These are phyloP conservation scores for Wickerhamomyces alni DNA, from an alignment of 805 yeast genomes.

Conservation along the genomic window DNA sequence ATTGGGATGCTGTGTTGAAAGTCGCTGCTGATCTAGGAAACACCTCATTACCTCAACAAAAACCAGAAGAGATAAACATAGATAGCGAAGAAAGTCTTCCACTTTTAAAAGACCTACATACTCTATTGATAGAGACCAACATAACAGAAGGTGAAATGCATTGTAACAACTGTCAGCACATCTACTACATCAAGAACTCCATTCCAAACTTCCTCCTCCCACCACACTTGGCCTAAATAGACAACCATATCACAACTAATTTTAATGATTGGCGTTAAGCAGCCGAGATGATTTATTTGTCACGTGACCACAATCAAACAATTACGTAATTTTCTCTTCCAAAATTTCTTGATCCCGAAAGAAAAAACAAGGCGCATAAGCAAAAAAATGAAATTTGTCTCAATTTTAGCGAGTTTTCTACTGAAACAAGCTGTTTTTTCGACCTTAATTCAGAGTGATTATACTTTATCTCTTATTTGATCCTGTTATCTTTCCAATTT, in stretches of 20 bases:
- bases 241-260: no score
- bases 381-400: no score
- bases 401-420: no score
- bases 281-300: no score
- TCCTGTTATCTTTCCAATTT: no score
- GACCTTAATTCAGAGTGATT: no score
- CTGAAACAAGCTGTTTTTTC: no score
- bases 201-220: conserved; percentile 93
- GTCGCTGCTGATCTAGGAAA: conserved; percentile 79
- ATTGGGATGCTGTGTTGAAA: conserved; percentile 78
- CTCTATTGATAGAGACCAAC: conserved; percentile 76
- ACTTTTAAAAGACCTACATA: conserved; percentile 70
- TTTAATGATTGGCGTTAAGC: no score
- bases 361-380: background rate
- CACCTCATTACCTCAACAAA: conserved; percentile 47
- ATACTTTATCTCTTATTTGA: no score
- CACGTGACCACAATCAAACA: no score
- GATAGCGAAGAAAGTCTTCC: conserved; percentile 34
- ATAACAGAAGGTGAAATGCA: conserved; percentile 85
- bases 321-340: no score
- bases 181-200: conserved; percentile 84
- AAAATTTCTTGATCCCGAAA: background rate
- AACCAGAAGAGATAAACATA: conserved; percentile 41
- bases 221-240: conserved; percentile 71
- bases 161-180: conserved; percentile 80